Conservation (phyloP, 768 basidiomycete genomes). For the Tulasnella sp. region DNA sequence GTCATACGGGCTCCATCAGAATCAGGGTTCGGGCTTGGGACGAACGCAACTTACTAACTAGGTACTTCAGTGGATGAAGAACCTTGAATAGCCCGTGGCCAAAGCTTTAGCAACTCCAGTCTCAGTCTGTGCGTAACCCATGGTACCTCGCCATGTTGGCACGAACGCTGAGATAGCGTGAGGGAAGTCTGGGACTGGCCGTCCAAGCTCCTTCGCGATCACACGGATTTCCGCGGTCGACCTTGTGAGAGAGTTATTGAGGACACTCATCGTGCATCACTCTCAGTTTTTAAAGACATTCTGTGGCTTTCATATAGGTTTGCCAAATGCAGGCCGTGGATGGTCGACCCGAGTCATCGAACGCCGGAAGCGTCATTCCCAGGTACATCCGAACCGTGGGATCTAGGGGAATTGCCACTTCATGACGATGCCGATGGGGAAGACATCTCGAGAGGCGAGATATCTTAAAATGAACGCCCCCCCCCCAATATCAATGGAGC, state of each 20-base stretch:
- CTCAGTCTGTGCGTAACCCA: conserved; percentile 87
- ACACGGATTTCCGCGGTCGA: not conserved
- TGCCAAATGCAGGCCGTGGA: conserved; percentile 47
- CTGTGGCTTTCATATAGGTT: conserved; percentile 1
- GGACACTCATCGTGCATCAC: too few relatives aligned
- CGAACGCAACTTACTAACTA: conserved; percentile 49
- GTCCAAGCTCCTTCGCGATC: conserved; percentile 6
- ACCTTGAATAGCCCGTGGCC: conserved; percentile 89
- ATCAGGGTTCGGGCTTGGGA: not conserved
- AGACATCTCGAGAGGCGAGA: too few relatives aligned
- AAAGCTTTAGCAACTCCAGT: conserved; percentile 70
- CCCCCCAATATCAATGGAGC: too few relatives aligned
- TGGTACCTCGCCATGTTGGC: conserved; percentile 86
- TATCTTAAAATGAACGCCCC: too few relatives aligned
- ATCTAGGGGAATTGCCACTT: too few relatives aligned
- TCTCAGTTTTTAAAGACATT: too few relatives aligned
- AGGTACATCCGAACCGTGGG: too few relatives aligned
- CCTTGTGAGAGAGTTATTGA: not conserved
- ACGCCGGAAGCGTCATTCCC: too few relatives aligned
- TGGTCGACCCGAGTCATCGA: too few relatives aligned
- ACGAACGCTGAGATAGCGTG: conserved; percentile 93
- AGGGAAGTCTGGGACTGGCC: conserved; percentile 39
- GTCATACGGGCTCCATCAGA: not conserved
- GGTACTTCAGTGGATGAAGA: conserved; percentile 85
- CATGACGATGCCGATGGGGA: too few relatives aligned